phyloP scores from a whole-genome alignment of 495 filamentous ascomycete species.

The Cercophora scortea region DNA sequence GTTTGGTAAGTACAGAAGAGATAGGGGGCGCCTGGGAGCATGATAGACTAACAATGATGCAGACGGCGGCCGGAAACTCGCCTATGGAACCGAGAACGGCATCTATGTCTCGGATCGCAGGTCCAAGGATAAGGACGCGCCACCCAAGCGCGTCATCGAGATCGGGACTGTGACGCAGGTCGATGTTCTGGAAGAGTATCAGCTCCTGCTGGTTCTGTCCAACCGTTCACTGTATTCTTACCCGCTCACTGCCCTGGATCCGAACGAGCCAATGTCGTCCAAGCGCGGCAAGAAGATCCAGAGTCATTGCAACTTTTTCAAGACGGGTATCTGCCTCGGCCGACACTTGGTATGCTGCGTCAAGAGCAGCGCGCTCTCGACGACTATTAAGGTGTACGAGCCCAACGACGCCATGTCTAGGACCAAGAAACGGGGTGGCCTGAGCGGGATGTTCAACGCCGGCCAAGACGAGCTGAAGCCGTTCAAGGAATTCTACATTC shows the following conservation, averaged over 20 bases:
- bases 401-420: conserved; percentile 86
- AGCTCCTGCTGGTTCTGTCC: conserved; percentile 81
- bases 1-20: conserved; percentile 46
- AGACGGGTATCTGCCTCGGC: conserved; percentile 87
- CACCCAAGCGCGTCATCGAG: conserved; percentile 80
- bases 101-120: conserved; percentile 87
- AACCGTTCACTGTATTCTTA: conserved; percentile 88
- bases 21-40: neutral
- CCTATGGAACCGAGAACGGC: conserved; percentile 88
- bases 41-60: conserved; percentile 22
- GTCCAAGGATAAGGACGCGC: conserved; percentile 68
- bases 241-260: conserved; percentile 72
- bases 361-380: conserved; percentile 80
- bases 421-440: conserved; percentile 82
- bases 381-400: conserved; percentile 96
- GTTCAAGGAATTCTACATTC: conserved; percentile 99
- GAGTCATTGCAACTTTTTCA: conserved; percentile 96
- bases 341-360: conserved; percentile 92
- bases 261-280: conserved; percentile 65
- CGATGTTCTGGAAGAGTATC: conserved; percentile 91
- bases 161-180: conserved; percentile 84
- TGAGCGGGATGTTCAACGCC: conserved; percentile 89
- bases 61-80: conserved; percentile 91
- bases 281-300: conserved; percentile 97
- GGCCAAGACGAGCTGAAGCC: conserved; percentile 90